Base-by-base conservation (phyloP, 164 flowering plant genomes). In the Kalanchoe fedtschenkoi region DNA sequence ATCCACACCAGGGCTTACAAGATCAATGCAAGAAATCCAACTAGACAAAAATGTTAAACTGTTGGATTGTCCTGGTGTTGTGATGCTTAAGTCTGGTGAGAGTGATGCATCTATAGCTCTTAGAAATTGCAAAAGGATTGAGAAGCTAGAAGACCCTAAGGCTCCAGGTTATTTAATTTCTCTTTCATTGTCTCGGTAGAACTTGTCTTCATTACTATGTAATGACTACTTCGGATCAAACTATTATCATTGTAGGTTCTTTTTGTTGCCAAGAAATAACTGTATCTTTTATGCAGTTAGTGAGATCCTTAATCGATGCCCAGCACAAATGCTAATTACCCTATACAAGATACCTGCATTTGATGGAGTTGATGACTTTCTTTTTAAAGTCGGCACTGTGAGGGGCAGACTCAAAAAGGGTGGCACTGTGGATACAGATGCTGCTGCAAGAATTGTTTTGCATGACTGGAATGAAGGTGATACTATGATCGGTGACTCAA, bases 51-150 rank as follows among this genome's bases (percentile, higher is more conserved):
- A 91, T 77, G 85, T 95, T 44, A 95, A 87, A 69, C 71, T 95
- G 64, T 62, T 95, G 81, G 99, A 95, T 61, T 95, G 99, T 68
- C 99, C 99, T 72, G 99, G 99, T 17, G 97, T 95, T 74, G 96
- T 91, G 16, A 81, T 95, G 96, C 85, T 91, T 28, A 79, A 70
- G 64, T 80, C 96, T 66, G 69, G 63, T 1, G 86, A 75, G 39
- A 81, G 70, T 75, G 90, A 87, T 71, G 80, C 88, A 58, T 76
- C 97, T 51, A 65, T 86, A 43, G 93, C 93, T 66, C 93, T 95
- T 67, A 77, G 93, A 41, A 95, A 91, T 73, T 95, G 99, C 84
- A 91, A 88, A 76, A 80, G 91, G 66, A 95, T 95, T 62, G 99
- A 91, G 71, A 91, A 95, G 72, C 68, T 95, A 46, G 91, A 87